Conservation (phyloP, 495 filamentous ascomycete species). For the Penicillium ucsense region DNA sequence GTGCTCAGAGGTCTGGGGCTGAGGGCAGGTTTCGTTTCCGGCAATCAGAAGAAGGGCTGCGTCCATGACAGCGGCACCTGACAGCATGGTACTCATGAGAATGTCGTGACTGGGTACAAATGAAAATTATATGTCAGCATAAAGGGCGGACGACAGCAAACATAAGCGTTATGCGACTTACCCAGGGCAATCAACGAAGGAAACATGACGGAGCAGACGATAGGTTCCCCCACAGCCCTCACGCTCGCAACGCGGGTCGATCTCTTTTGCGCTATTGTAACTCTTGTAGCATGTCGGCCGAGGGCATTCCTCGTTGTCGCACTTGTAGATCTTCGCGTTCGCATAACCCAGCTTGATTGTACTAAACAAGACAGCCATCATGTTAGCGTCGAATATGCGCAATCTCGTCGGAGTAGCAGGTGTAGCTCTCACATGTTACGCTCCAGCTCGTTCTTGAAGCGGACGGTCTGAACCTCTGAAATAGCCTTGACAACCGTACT, state of each 20-base stretch:
- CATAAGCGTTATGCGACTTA: background rate
- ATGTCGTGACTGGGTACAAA: constrained; percentile 69
- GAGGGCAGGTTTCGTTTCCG: constrained; percentile 96
- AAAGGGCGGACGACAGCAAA: background rate
- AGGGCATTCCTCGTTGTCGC: constrained; percentile 82
- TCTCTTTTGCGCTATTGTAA: constrained; percentile 96
- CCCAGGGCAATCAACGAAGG: constrained; percentile 90
- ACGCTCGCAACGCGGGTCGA: constrained; percentile 89
- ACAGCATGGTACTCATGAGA: constrained; percentile 99
- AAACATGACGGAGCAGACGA: constrained; percentile 46
- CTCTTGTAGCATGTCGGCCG: constrained; percentile 92
- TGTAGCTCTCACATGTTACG: constrained; percentile 58
- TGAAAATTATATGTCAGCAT: background rate
- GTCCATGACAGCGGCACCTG: constrained; percentile 98
- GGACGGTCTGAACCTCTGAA: constrained; percentile 94
- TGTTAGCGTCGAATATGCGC: background rate
- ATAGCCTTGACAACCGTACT: constrained; percentile 98
- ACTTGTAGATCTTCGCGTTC: constrained; percentile 99
- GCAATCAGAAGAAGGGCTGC: constrained; percentile 92
- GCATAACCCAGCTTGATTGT: constrained; percentile 99
- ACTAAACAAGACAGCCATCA: background rate
- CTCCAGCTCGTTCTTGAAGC: constrained; percentile 99
- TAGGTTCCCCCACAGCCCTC: constrained; percentile 83
- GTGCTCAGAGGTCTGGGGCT: constrained; percentile 98
- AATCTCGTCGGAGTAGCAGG: background rate